phyloP scores from a whole-genome alignment of 2,329 filamentous ascomycete species.

The Neofusicoccum kwambonambiense region DNA sequence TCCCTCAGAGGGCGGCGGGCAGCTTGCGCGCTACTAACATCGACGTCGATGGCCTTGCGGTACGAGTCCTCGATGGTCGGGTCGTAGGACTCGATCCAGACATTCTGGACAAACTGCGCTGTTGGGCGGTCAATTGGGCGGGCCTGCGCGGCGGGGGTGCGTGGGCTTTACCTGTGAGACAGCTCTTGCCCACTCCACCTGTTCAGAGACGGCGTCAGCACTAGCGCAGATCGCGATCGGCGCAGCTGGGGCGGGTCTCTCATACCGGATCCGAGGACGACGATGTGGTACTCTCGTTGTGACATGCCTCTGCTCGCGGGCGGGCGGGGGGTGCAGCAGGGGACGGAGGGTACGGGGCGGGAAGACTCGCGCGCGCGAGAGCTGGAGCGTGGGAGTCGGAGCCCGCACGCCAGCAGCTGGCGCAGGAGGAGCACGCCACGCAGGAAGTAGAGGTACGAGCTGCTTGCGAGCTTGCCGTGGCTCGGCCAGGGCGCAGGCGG shows the following conservation, averaged over 20 bases:
- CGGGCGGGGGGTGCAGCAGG: not conserved
- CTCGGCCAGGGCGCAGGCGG: constrained; percentile 12
- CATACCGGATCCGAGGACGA: constrained; percentile 43
- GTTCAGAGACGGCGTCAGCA: constrained; percentile 18
- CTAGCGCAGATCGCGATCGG: constrained; percentile 20
- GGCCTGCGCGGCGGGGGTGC: constrained; percentile 16
- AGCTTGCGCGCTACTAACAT: constrained; percentile 60
- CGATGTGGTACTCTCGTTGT: constrained; percentile 45
- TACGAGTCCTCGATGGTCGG: constrained; percentile 64
- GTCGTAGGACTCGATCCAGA: constrained; percentile 80
- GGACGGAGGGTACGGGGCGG: constrained; percentile 7
- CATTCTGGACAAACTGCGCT: constrained; percentile 90
- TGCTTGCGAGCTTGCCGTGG: constrained; percentile 1
- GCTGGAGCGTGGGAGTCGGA: constrained; percentile 1
- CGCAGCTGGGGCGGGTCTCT: constrained; percentile 14
- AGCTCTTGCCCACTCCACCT: constrained; percentile 92
- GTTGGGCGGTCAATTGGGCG: not conserved
- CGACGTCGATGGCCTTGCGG: constrained; percentile 66
- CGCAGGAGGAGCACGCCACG: constrained; percentile 16
- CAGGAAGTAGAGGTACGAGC: not conserved
- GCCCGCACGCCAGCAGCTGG: constrained; percentile 10
- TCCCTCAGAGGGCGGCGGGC: not conserved
- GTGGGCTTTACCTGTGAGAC: constrained; percentile 70
- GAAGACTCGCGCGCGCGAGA: not conserved
- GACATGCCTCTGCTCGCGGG: constrained; percentile 30